Evolutionary conservation across 1,139 yeast genomes (phyloP).

Genomic region (Blastobotrys elegans): DNA sequence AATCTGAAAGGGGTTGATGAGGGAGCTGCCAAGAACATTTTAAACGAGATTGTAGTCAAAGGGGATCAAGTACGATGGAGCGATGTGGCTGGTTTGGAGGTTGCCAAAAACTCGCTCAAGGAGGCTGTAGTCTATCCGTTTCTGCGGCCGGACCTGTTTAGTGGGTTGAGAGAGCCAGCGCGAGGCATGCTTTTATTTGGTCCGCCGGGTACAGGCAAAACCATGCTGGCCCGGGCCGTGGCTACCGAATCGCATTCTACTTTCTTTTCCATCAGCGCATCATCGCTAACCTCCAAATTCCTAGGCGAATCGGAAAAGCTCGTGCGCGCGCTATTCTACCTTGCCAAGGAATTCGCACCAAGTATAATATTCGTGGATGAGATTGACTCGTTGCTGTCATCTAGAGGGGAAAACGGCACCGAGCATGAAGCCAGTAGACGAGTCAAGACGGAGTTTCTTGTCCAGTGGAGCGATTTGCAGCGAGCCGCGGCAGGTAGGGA

Average conservation of each 20-base stretch:
- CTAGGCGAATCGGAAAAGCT: constrained; percentile 93
- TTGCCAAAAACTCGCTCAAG: constrained; percentile 82
- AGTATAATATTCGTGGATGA: constrained; percentile 95
- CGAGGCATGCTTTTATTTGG: constrained; percentile 95
- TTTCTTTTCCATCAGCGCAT: constrained; percentile 87
- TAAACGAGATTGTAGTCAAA: constrained; percentile 85
- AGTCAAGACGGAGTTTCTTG: constrained; percentile 87
- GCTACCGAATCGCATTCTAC: constrained; percentile 96
- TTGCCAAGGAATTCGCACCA: constrained; percentile 86
- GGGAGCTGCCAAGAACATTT: constrained; percentile 74
- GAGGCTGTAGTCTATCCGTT: constrained; percentile 98
- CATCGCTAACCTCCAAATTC: constrained; percentile 80
- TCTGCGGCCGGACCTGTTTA: constrained; percentile 84
- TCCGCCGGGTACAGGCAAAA: constrained; percentile 98
- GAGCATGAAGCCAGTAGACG: constrained; percentile 91
- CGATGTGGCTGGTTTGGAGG: constrained; percentile 90
- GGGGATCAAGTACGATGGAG: constrained; percentile 98
- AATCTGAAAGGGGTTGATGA: constrained; percentile 47
- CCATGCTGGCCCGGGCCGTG: constrained; percentile 96
- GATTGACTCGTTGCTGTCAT: constrained; percentile 83
- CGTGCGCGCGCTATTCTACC: constrained; percentile 78
- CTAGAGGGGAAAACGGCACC: constrained; percentile 66
- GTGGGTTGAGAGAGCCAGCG: constrained; percentile 92
- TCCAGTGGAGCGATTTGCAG: constrained; percentile 93
- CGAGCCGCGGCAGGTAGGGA: constrained; percentile 80